These are phyloP conservation scores for Micractinium sp. DNA, from an alignment of 139 green algal genomes.

Conservation along the genomic window DNA sequence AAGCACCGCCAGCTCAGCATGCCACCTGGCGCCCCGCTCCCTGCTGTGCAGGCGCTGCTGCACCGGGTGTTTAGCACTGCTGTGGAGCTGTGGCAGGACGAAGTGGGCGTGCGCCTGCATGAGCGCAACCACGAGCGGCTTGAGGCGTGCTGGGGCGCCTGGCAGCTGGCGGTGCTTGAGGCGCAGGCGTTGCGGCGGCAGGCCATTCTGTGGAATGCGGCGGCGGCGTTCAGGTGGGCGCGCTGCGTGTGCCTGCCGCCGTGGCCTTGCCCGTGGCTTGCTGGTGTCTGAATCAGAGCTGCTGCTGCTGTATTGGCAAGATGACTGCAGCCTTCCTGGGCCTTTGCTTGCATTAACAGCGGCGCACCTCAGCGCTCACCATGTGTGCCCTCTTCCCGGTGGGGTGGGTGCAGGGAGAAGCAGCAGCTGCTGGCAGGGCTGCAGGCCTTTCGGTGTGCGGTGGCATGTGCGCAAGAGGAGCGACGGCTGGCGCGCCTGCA, in stretches of 20 bases:
- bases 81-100: slow-evolving; percentile 27
- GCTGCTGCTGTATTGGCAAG: neutral
- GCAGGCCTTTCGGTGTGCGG: neutral
- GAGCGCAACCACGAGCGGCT: slow-evolving; percentile 23
- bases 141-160: slow-evolving; percentile 8
- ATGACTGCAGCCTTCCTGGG: too few species aligned
- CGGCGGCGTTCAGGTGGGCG: slow-evolving; percentile 3
- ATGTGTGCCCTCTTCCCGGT: neutral
- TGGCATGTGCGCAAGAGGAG: neutral
- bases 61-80: slow-evolving; percentile 34
- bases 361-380: too few species aligned
- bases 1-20: neutral
- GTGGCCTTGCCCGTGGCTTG: neutral
- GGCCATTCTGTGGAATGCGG: slow-evolving; percentile 32
- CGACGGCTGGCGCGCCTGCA: neutral
- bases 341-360: too few species aligned
- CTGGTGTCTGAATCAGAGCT: neutral
- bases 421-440: slow-evolving; percentile 26
- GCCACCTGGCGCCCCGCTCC: neutral
- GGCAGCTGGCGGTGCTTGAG: slow-evolving; percentile 34
- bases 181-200: slow-evolving; percentile 27
- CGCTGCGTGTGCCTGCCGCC: neutral
- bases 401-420: neutral
- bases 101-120: slow-evolving; percentile 33
- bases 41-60: slow-evolving; percentile 21